Evolutionary conservation across 2,329 filamentous ascomycete species (phyloP).

Genomic region (Alternaria angustiovoidea): DNA sequence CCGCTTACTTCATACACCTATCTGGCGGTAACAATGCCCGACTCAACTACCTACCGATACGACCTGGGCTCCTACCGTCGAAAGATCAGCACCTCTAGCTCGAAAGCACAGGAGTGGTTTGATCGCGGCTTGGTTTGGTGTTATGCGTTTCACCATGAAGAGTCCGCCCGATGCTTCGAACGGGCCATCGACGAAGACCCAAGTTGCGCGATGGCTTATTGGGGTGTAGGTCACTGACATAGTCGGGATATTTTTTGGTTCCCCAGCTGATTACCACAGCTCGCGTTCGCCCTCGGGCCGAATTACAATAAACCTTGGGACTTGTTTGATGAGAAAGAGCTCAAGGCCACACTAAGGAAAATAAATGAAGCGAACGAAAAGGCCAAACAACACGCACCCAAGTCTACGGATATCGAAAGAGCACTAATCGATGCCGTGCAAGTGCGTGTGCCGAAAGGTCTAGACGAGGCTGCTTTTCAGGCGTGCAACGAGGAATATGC

Average conservation of each 20-base stretch:
- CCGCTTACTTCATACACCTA: not conserved
- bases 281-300: conserved; percentile 73
- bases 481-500: conserved; percentile 69
- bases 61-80: conserved; percentile 68
- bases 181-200: conserved; percentile 64
- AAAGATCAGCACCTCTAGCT: conserved; percentile 62
- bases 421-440: conserved; percentile 70
- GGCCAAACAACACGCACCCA: conserved; percentile 52
- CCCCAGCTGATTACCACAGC: conserved; percentile 48
- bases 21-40: conserved; percentile 1
- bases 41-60: conserved; percentile 47
- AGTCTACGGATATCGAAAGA: conserved; percentile 62
- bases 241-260: not conserved
- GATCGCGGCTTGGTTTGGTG: conserved; percentile 76
- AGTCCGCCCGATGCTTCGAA: conserved; percentile 71
- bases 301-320: conserved; percentile 85
- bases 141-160: conserved; percentile 80
- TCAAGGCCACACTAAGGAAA: conserved; percentile 59
- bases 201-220: conserved; percentile 69
- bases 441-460: conserved; percentile 52
- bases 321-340: conserved; percentile 70
- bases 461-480: conserved; percentile 54
- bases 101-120: conserved; percentile 71
- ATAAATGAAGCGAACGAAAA: conserved; percentile 58
- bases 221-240: conserved; percentile 60